Base-by-base conservation (phyloP, 2,329 filamentous ascomycete species). In the Lachnellula arida region DNA sequence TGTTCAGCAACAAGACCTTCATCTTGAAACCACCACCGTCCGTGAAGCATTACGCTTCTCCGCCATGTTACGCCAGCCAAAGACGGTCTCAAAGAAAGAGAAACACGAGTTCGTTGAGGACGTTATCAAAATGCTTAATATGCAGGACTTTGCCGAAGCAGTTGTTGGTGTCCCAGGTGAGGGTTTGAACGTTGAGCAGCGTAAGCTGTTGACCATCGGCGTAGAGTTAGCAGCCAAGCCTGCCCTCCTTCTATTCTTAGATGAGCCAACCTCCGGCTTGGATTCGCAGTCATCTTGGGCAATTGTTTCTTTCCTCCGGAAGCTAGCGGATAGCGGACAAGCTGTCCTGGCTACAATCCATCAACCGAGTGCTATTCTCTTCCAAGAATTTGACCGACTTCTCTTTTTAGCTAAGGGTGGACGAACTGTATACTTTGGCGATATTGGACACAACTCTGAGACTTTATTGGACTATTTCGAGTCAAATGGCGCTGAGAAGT, bases 181-280 rank as follows among this genome's bases (percentile, higher is more conserved):
- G 76, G 92, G 90, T 73, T 79, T 90, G 43, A 90, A 90, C 67
- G 82, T 86, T 8, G 84, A 87, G 64, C 84, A 87, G 70, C 77
- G 83, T 46, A 87, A 87, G 72, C 87, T 91, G 65, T 80, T 97
- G 5, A 97, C 93, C 0, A 96, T 97, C 61, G 93, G 91, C 73
- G 92, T 97, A n/a, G 93, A 97, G 71, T 81, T 97, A 23, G 92
- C 91, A 43, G 93, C 93, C 5, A 96, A 94, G 75, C 93, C 93
- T 9, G 86, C 90, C 46, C 79, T 97, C 48, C 79, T 97, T 56
- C 82, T 97, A 48, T 97, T 97, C 76, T 83, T 97, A 49, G 93
- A 97, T 66, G 93, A 97, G 72, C 93, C 93, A 19, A 97, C 93
- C 5, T 96, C 91, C 34, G 93, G 93, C 76, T 83, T 97, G 15